Conservation (phyloP, 2,329 filamentous ascomycete genomes). For the Epichloe elymi region DNA sequence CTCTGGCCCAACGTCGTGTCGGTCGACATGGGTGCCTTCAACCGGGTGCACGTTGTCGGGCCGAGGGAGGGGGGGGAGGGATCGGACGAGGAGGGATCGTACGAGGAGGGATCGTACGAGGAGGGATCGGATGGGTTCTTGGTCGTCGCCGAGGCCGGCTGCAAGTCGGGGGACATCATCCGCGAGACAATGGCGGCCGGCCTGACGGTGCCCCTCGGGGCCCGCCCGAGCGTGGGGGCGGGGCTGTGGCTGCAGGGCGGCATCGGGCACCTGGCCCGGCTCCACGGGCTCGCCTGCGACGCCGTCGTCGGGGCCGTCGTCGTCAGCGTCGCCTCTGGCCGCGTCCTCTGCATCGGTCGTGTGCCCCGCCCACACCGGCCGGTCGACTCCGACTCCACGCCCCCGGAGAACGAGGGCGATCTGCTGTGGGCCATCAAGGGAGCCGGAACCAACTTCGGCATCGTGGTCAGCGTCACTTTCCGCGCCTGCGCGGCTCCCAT, state of each 20-base stretch:
- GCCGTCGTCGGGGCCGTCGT: conserved; percentile 46
- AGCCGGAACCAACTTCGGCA: conserved; percentile 45
- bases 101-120: conserved; percentile 8
- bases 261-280: conserved; percentile 44
- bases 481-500: conserved; percentile 28
- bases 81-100: conserved; percentile 5
- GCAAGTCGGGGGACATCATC: conserved; percentile 42
- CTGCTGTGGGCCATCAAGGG: conserved; percentile 46
- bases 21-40: conserved; percentile 45
- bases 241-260: conserved; percentile 53
- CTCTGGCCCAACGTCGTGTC: conserved; percentile 36
- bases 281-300: conserved; percentile 46
- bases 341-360: conserved; percentile 35
- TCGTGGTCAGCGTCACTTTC: conserved; percentile 41
- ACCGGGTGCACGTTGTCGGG: conserved; percentile 31
- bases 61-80: not conserved
- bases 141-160: conserved; percentile 41
- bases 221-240: conserved; percentile 49
- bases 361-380: conserved; percentile 22
- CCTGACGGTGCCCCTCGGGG: conserved; percentile 44
- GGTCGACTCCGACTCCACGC: not conserved
- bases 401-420: conserved; percentile 33
- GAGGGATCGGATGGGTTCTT: conserved; percentile 15
- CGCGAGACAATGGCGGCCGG: conserved; percentile 24
- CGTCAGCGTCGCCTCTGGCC: conserved; percentile 34